Percentiles rank a stretch among this genome's conserved stretches.
These are phyloP conservation scores for Cryptosporidium sp. DNA, from an alignment of 169 alveolate species.

Conservation along the genomic window DNA sequence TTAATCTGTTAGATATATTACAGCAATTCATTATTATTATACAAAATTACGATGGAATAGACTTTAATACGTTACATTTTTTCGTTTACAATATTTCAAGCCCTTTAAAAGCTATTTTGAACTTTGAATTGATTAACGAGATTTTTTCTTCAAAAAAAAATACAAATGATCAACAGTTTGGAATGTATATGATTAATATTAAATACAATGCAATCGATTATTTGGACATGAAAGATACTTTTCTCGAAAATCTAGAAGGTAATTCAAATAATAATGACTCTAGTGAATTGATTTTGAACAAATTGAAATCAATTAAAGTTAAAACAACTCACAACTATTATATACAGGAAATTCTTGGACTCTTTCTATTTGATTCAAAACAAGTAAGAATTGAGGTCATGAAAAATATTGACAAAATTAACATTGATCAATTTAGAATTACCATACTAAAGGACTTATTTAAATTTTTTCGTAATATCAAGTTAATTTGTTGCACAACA, in stretches of 20 bases:
- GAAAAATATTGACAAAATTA: constrained; percentile 16
- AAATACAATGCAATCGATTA: constrained; percentile 1
- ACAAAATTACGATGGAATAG: background rate
- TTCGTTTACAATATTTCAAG: constrained; percentile 1
- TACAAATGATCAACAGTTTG: background rate
- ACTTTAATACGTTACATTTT: constrained; percentile 31
- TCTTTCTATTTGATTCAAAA: constrained; percentile 32
- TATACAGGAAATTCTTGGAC: constrained; percentile 52
- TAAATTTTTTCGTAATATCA: constrained; percentile 18
- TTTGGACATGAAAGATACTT: background rate
- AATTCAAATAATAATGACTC: constrained; percentile 1
- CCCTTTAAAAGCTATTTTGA: constrained; percentile 38
- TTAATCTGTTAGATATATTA: background rate
- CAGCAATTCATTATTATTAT: background rate
- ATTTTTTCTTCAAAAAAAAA: constrained; percentile 2
- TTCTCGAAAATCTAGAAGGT: background rate
- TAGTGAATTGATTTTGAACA: background rate
- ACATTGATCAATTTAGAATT: constrained; percentile 10
- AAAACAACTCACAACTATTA: constrained; percentile 33
- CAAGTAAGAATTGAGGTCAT: constrained; percentile 50
- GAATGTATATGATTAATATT: constrained; percentile 16
- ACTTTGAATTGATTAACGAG: constrained; percentile 32
- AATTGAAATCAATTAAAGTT: background rate
- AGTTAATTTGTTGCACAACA: constrained; percentile 5
- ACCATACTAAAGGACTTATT: constrained; percentile 27